Conservation (phyloP, 495 filamentous ascomycete genomes). For the Tuber umbilicatum region DNA sequence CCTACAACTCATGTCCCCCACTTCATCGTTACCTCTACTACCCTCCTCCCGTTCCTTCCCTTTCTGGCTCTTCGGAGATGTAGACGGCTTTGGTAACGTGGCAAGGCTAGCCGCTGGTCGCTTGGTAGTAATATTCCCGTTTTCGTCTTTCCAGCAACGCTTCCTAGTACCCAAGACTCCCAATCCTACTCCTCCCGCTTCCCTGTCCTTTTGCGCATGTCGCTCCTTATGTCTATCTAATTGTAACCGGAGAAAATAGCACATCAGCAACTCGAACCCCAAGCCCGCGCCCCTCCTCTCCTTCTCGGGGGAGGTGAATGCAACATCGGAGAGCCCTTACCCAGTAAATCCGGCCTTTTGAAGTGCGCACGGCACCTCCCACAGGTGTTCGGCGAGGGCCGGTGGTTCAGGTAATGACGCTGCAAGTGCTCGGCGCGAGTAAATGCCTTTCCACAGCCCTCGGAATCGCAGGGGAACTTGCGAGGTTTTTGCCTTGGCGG, state of each 20-base stretch:
- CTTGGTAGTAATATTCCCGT: conserved; percentile 53
- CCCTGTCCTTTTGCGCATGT: conserved; percentile 55
- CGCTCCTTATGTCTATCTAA: conserved; percentile 55
- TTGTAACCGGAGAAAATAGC: conserved; percentile 18
- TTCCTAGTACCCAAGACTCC: conserved; percentile 58
- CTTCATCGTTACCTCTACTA: conserved; percentile 8
- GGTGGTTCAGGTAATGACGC: conserved; percentile 55
- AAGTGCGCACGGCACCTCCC: conserved; percentile 55
- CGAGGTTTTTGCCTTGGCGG: not conserved
- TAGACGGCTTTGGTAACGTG: conserved; percentile 16
- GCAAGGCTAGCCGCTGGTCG: conserved; percentile 40
- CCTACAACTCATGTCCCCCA: not conserved
- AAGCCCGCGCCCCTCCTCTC: not conserved
- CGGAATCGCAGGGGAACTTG: conserved; percentile 47
- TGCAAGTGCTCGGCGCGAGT: conserved; percentile 56
- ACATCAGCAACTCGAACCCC: not conserved
- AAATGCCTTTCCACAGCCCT: conserved; percentile 52
- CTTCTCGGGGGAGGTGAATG: not conserved
- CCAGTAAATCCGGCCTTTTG: conserved; percentile 51
- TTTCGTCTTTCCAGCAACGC: conserved; percentile 52
- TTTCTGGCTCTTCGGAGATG: conserved; percentile 12
- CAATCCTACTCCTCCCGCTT: conserved; percentile 54
- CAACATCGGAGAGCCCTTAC: conserved; percentile 39
- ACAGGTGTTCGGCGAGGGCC: conserved; percentile 52
- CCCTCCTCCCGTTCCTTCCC: conserved; percentile 19